These are phyloP conservation scores for Saccharomyces kudriavzevii DNA, from an alignment of 805 yeast genomes.

Conservation along the genomic window DNA sequence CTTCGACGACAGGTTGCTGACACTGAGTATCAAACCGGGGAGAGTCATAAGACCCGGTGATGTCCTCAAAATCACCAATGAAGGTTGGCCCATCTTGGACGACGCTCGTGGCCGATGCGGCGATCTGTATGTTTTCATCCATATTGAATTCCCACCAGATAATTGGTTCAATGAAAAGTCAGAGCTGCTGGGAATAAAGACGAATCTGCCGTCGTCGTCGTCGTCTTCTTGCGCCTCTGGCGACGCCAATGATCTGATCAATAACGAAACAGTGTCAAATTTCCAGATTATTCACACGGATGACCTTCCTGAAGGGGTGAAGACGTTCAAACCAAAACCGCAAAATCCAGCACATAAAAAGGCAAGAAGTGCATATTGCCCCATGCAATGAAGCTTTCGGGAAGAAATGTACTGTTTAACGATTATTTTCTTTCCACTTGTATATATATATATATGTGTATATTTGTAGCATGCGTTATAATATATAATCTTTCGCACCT, in stretches of 20 bases:
- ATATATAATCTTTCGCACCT: background rate
- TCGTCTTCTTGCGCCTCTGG: slow-evolving; percentile 3
- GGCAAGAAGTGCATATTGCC: background rate
- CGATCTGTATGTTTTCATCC: slow-evolving; percentile 60
- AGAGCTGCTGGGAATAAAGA: slow-evolving; percentile 48
- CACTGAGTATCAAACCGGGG: slow-evolving; percentile 61
- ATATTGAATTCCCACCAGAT: slow-evolving; percentile 75
- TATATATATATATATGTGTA: background rate
- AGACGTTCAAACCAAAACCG: background rate
- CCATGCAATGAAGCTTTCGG: background rate
- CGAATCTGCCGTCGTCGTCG: slow-evolving; percentile 40
- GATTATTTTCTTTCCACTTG: background rate
- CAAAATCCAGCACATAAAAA: background rate
- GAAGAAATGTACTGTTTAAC: background rate
- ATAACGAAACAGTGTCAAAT: slow-evolving; percentile 25
- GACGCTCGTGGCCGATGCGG: slow-evolving; percentile 40
- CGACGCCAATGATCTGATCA: slow-evolving; percentile 18
- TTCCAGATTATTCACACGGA: slow-evolving; percentile 15
- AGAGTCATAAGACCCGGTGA: slow-evolving; percentile 77
- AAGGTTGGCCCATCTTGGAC: slow-evolving; percentile 70
- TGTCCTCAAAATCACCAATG: slow-evolving; percentile 50
- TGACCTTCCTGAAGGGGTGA: background rate
- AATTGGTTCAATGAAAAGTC: slow-evolving; percentile 73
- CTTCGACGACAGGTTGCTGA: slow-evolving; percentile 70
- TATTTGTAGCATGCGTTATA: background rate